Percentiles rank a stretch among this genome's conserved stretches.
phyloP scores from a whole-genome alignment of 2,329 filamentous ascomycete genomes.

The Escovopsis sp. region DNA sequence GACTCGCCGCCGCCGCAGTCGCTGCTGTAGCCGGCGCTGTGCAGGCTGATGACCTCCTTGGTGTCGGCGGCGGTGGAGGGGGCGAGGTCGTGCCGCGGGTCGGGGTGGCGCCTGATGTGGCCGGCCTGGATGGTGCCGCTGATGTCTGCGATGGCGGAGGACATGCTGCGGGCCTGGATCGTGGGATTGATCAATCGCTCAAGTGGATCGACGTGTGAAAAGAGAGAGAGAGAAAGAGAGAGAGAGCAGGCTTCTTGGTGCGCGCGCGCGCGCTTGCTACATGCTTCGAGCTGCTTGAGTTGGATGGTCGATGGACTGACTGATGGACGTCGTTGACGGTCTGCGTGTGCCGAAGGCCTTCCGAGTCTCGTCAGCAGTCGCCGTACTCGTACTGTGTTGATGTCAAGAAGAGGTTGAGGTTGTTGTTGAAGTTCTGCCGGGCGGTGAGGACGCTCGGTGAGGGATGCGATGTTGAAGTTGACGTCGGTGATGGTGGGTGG shows the following conservation, averaged over 20 bases:
- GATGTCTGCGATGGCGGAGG: constrained; percentile 48
- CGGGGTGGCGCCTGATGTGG: constrained; percentile 60
- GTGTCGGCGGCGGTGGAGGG: constrained; percentile 8
- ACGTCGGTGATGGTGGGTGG: too few relatives aligned
- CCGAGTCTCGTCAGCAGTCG: too few relatives aligned
- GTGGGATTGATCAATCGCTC: not conserved
- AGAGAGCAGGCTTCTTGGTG: not conserved
- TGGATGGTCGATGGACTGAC: too few relatives aligned
- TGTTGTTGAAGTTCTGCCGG: too few relatives aligned
- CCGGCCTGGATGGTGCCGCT: constrained; percentile 70
- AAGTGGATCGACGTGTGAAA: not conserved
- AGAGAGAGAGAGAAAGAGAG: not conserved
- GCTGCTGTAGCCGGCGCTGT: constrained; percentile 7
- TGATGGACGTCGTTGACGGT: too few relatives aligned
- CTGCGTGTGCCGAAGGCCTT: too few relatives aligned
- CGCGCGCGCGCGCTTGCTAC: not conserved
- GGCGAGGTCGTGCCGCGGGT: constrained; percentile 60
- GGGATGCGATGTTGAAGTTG: too few relatives aligned
- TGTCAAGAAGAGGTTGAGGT: too few relatives aligned
- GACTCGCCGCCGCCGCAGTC: too few relatives aligned
- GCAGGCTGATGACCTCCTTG: constrained; percentile 2
- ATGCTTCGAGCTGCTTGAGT: too few relatives aligned
- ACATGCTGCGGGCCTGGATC: constrained; percentile 24
- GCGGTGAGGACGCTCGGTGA: too few relatives aligned
- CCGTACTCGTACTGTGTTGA: too few relatives aligned